phyloP scores from a whole-genome alignment of 2,329 filamentous ascomycete species.

The Ambrosiella cleistominuta region DNA sequence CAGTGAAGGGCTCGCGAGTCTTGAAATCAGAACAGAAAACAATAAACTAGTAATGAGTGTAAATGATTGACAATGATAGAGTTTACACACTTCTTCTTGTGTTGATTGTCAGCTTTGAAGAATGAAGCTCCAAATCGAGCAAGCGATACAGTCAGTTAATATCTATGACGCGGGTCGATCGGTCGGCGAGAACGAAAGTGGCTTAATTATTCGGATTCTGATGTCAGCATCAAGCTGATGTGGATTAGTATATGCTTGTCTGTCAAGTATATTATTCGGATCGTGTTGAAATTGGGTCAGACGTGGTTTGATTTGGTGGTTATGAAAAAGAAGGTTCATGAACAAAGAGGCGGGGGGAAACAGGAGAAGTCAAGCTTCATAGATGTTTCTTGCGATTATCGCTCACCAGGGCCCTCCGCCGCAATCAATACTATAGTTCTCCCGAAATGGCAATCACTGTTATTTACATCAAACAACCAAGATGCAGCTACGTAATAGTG shows the following conservation, averaged over 20 bases:
- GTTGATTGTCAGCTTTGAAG: too few relatives aligned
- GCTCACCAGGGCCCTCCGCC: too few relatives aligned
- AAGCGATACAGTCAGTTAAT: background rate
- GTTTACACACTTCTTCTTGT: too few relatives aligned
- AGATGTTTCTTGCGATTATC: background rate
- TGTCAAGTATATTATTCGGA: background rate
- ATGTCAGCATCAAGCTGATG: background rate
- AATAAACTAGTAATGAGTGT: too few relatives aligned
- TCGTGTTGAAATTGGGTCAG: background rate
- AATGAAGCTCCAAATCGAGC: too few relatives aligned
- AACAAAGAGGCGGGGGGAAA: background rate
- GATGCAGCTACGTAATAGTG: slow-evolving; percentile 2
- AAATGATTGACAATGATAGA: too few relatives aligned
- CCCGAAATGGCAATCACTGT: background rate
- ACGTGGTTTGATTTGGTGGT: background rate
- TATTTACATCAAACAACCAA: background rate
- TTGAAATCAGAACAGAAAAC: too few relatives aligned
- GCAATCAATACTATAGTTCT: background rate
- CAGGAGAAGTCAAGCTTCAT: background rate
- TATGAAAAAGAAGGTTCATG: background rate
- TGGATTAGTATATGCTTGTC: too few relatives aligned
- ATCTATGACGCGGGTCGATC: background rate
- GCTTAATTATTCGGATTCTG: background rate
- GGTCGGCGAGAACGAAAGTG: background rate
- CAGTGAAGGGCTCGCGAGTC: too few relatives aligned